Evolutionary conservation across 1,284 basidiomycete genomes (phyloP), one percentile per base, ranked within the genome.

Genomic region (Cutaneotrichosporon sp.): DNA sequence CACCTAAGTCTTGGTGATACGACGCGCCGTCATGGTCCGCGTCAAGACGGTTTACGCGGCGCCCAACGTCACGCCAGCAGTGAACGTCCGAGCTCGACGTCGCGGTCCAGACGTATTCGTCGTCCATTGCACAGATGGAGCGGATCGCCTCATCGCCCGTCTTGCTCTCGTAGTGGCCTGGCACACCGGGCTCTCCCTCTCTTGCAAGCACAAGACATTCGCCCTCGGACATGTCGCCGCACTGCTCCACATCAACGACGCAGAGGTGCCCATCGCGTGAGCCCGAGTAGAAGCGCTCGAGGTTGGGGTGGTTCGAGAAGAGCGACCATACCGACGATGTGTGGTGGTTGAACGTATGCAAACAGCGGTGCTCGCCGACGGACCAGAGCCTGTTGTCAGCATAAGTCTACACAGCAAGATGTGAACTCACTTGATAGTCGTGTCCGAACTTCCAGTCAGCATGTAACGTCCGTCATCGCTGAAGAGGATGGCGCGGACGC

Each of bases 301-400:
- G 85, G 14, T 89, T 87, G 0, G 92, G 91, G 76, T 98, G 92
- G 0, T 87, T 85, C 3, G 93, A 96, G 76, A 87, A 87, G 2
- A 99, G 84, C 0, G 92, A 89, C 96, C 97, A 98, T 38, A 99
- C 93, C 18, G 92, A 94, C 64, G 94, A 92, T 16, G 90, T 88
- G 77, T 99, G 97, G 76, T 98, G 90, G 1, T 90, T 91, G 81
- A 98, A 99, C 1, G 96, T 99, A 74, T 99, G 93, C 14, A 99
- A 81, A 75, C 93, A 97, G 13, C 91, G 85, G 76, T 97, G 95
- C 11, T 85, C 85, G 22, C 90, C 89, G 13, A 98, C 82, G 0
- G 94, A 97, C 96, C 96, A 98, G 11, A 99, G 85, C 72, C 94
- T 93, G 73, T 91, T 85, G 50, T 59, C 42, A 51, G 50, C 34